Conservation (phyloP, 2,329 filamentous ascomycete genomes). For the Nigrospora sphaerica region DNA sequence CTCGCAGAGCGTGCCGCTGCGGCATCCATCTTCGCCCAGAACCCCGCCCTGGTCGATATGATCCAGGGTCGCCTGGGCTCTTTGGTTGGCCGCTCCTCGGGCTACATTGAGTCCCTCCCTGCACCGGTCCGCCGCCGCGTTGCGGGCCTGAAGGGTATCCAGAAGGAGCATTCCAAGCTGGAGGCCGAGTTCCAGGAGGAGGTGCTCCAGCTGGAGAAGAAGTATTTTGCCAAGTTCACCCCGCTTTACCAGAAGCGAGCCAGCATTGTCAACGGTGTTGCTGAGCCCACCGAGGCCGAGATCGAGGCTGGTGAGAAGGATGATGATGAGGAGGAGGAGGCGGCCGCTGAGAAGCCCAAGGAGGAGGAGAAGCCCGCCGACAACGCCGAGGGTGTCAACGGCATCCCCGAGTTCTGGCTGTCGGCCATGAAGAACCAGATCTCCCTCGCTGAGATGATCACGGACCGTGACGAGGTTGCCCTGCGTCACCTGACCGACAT, state of each 20-base stretch:
- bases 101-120: slow-evolving; percentile 95
- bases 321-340: slow-evolving; percentile 61
- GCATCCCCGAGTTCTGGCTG: slow-evolving; percentile 98
- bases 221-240: slow-evolving; percentile 98
- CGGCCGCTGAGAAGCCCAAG: slow-evolving; percentile 46
- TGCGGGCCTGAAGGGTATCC: slow-evolving; percentile 91
- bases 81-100: slow-evolving; percentile 90
- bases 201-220: slow-evolving; percentile 96
- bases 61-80: slow-evolving; percentile 94
- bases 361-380: slow-evolving; percentile 48
- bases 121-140: slow-evolving; percentile 85
- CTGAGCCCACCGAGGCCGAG: slow-evolving; percentile 82
- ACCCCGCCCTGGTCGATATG: slow-evolving; percentile 91
- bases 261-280: slow-evolving; percentile 79
- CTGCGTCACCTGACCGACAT: slow-evolving; percentile 87
- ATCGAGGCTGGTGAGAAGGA: slow-evolving; percentile 79
- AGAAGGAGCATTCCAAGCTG: slow-evolving; percentile 97
- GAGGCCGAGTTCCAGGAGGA: slow-evolving; percentile 99
- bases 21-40: slow-evolving; percentile 89
- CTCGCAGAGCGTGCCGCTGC: slow-evolving; percentile 72
- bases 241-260: slow-evolving; percentile 94
- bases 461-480: slow-evolving; percentile 89
- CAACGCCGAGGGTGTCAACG: slow-evolving; percentile 49
- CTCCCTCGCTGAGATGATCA: slow-evolving; percentile 96
- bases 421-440: slow-evolving; percentile 99